Base-by-base conservation (phyloP, 1,284 basidiomycete species). In the Stereum hirsutum region DNA sequence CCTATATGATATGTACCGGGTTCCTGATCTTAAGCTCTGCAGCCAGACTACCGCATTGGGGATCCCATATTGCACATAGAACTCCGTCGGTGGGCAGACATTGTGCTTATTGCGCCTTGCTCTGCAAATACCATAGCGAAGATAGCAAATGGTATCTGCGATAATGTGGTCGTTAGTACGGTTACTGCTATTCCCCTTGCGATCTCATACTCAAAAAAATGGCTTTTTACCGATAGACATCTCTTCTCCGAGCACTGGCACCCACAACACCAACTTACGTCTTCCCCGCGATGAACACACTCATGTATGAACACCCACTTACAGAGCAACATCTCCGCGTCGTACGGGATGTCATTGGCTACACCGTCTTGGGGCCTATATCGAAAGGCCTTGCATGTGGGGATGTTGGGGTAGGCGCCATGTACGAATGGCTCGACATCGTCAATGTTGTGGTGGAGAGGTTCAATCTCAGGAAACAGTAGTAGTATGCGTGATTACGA, bases 281-380 rank as follows among this genome's bases (percentile, higher is more conserved):
- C 25, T 98, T 94, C 55, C 96, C 95, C 3, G 95, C 96, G 0
- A 99, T 98, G 95, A 99, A 99, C 61, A 98, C 94, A 5, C 69
- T 89, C 51, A 98, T 99, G 95, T 98, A 89, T 58, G 75, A 88
- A 49, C 93, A 99, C 57, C 91, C 92, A n/a, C 69, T 98, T 27
- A 98, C 95, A 0, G 72, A 74, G 2, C 75, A 82, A 47, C 95
- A 99, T 54, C 58, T 97, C 19, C 69, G 73, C 8, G 56, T 83
- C 26, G 72, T 92, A 1, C 69, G 68, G 15, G 81, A 92, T 1
- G 72, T 85, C 34, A 72, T 96, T 8, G 74, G 76, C 2, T 97
- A 96, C 57, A 64, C 78, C 30, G 74, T 98, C 6, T 68, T 84
- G 3, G 93, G 94, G 0, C 95, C 94, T 0, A 83, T 94, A 31